phyloP scores from a whole-genome alignment of 768 basidiomycete genomes.

The Mycena alexandri region DNA sequence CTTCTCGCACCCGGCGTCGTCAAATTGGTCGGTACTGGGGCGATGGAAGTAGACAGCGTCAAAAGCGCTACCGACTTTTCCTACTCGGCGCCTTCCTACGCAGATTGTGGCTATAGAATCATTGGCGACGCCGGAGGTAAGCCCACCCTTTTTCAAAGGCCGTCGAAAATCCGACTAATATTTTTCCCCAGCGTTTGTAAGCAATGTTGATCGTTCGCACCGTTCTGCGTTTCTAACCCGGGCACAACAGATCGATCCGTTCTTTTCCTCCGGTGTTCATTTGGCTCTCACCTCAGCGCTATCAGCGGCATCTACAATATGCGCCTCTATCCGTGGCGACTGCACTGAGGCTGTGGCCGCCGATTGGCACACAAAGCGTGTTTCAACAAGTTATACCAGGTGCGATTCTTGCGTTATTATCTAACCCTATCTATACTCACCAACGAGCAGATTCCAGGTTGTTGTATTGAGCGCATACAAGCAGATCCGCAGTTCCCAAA shows the following conservation, averaged over 20 bases:
- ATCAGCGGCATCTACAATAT: constrained; percentile 68
- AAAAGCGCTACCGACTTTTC: constrained; percentile 72
- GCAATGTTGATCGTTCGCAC: neutral
- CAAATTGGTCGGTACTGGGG: constrained; percentile 42
- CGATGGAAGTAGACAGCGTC: constrained; percentile 56
- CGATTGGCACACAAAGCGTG: constrained; percentile 67
- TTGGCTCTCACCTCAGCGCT: constrained; percentile 73
- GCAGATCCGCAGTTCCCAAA: constrained; percentile 71
- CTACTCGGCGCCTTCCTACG: constrained; percentile 71
- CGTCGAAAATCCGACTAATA: constrained; percentile 9
- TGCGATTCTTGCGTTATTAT: constrained; percentile 33
- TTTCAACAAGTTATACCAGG: constrained; percentile 72
- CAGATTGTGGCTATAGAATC: constrained; percentile 67
- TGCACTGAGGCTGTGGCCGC: constrained; percentile 62
- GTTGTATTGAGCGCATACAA: constrained; percentile 82
- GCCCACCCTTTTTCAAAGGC: constrained; percentile 21
- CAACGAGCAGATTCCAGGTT: constrained; percentile 66
- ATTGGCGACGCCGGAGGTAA: constrained; percentile 77
- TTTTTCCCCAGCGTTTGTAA: constrained; percentile 56
- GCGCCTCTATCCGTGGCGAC: constrained; percentile 65
- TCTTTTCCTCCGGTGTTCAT: constrained; percentile 76
- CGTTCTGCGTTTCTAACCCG: neutral
- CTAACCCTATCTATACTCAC: neutral
- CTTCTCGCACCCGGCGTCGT: constrained; percentile 44
- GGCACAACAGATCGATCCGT: constrained; percentile 65